Percentiles rank a stretch among this genome's conserved stretches.
phyloP scores from a whole-genome alignment of 164 flowering plant species.

The Cinnamomum chago region DNA sequence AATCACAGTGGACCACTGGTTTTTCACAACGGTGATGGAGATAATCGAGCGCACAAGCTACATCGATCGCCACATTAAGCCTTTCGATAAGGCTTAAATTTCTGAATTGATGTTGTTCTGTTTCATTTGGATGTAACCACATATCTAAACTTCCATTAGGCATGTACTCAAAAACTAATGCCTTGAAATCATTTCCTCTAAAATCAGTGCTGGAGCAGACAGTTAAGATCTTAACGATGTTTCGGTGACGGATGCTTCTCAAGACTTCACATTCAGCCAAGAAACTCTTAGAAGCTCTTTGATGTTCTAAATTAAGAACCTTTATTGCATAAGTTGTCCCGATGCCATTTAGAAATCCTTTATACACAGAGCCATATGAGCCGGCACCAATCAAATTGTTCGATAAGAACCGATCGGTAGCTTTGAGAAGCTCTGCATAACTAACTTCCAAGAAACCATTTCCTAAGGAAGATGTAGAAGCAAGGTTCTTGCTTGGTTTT shows the following conservation, averaged over 20 bases:
- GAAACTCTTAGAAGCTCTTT: conserved; percentile 3
- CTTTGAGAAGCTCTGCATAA: conserved; percentile 7
- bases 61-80: not conserved
- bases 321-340: not conserved
- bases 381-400: conserved; percentile 9
- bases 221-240: conserved; percentile 5
- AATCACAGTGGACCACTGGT: not conserved
- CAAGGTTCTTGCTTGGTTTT: not conserved
- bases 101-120: not conserved
- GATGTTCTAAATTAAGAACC: not conserved
- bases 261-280: conserved; percentile 2
- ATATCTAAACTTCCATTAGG: conserved; percentile 4
- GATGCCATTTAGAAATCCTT: not conserved
- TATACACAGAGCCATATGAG: conserved; percentile 2
- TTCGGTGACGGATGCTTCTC: not conserved
- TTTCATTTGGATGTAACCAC: not conserved
- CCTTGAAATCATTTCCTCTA: conserved; percentile 2
- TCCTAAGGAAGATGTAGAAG: not conserved
- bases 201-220: not conserved
- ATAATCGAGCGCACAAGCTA: conserved; percentile 2
- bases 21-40: conserved; percentile 2
- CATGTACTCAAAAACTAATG: not conserved
- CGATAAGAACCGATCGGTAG: conserved; percentile 11
- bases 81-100: not conserved
- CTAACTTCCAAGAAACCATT: not conserved